phyloP scores from a whole-genome alignment of 805 yeast species.

The Zygosaccharomyces bisporus region DNA sequence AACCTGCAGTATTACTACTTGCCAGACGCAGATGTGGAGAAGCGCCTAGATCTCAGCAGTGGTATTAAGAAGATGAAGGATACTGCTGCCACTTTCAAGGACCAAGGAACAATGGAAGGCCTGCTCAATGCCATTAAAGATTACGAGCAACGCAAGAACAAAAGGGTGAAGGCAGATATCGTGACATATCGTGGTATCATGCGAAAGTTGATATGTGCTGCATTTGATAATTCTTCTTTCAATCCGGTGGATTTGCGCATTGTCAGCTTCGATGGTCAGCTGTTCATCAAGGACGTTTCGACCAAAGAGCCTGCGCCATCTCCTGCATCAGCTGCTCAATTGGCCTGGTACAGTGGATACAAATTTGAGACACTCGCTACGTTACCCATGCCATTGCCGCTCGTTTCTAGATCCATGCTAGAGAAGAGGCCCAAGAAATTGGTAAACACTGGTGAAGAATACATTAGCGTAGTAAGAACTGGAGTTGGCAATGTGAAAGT shows the following conservation, averaged over 20 bases:
- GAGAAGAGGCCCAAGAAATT: constrained; percentile 58
- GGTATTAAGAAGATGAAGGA: constrained; percentile 62
- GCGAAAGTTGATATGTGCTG: constrained; percentile 53
- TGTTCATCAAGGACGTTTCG: constrained; percentile 53
- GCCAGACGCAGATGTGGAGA: constrained; percentile 69
- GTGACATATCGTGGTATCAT: constrained; percentile 83
- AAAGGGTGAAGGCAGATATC: constrained; percentile 55
- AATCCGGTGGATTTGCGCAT: constrained; percentile 58
- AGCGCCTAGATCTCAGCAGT: constrained; percentile 54
- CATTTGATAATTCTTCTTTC: constrained; percentile 50
- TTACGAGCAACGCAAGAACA: constrained; percentile 47
- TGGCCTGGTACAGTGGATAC: constrained; percentile 64
- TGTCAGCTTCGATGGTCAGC: constrained; percentile 68
- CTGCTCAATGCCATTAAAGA: constrained; percentile 52
- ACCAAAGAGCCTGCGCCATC: constrained; percentile 27
- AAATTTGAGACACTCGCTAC: constrained; percentile 83
- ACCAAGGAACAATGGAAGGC: constrained; percentile 42
- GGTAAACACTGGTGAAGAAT: constrained; percentile 74
- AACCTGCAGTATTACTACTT: constrained; percentile 71
- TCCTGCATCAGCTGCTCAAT: constrained; percentile 32
- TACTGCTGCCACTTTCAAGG: constrained; percentile 50
- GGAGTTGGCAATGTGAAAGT: constrained; percentile 73
- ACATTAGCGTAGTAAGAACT: constrained; percentile 72
- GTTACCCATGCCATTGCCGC: constrained; percentile 69
- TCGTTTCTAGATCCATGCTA: constrained; percentile 58